Evolutionary conservation across 2,329 filamentous ascomycete genomes (phyloP), one percentile per base, ranked within the genome.

Genomic region (Phialophora tarda): DNA sequence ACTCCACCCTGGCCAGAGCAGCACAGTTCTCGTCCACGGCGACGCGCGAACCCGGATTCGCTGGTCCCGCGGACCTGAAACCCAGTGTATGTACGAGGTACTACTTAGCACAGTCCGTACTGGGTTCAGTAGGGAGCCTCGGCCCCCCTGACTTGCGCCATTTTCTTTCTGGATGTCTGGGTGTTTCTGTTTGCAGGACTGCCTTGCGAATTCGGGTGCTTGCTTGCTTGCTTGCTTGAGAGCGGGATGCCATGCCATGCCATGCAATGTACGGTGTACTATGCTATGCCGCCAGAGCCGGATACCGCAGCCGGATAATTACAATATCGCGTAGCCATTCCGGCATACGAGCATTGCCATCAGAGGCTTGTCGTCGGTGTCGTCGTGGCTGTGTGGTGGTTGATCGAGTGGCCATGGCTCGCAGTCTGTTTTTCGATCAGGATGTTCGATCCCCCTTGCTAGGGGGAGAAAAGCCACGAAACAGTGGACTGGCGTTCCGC

Each of bases 121-220:
- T 4, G 32, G 32, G 14, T 2, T 11, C 12, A 41, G 1, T 17
- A 41, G 34, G 34, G 34, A 38, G 2, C 11, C 32, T 8, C 32
- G 47, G n/a, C 23, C 3, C 48, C 48, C 21, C 48, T 11, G 23
- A 17, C 41, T 60, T 51, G 58, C 26, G 58, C 44, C 44, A 51
- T 60, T 60, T 60, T 60, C 44, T 60, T 60, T 60, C 32, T 26
- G 26, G 44, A 50, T 7, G 47, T 47, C 5, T 21, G 24, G 41
- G 23, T 48, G 17, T 26, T 12, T 30, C 53, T 55, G 11, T 55
- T 55, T 32, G 17, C 17, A 55, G 17, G 26, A 14, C 7, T 55
- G 53, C 1, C 11, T 51, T 51, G 23, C 14, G 23, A 51, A 10
- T 4, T 26, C 11, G 12, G 23, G 24, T 51, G 24, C 38, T 44